Base-by-base conservation (phyloP, 2,329 filamentous ascomycete species). In the Aspergillus latus region DNA sequence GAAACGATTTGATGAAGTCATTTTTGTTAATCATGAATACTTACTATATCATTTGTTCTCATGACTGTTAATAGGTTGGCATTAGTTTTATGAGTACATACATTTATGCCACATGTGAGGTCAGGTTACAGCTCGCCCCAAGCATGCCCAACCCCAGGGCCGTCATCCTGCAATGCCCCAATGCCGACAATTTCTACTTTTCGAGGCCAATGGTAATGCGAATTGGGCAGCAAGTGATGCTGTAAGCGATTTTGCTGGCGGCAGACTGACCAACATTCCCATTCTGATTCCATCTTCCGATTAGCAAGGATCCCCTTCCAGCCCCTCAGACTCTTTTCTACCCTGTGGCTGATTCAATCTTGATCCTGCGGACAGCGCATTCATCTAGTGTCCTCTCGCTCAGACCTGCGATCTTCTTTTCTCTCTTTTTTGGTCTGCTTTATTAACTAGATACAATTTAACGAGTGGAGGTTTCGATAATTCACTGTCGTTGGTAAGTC, bases 141-240 rank as follows among this genome's bases (percentile, higher is more conserved):
- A 30, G 7, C n/a, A 32, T 32, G 44, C 21, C 29, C 45, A 47
- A 47, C 29, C n/a, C 26, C 11, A 36, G 15, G 9, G 8, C 10
- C 4, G 2, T 11, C 3, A 21, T 21, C 21, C 21, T 21, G 21
- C 21, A 54, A 32, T 45, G 5, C 44, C 10, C 28, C 16, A 13
- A 15, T 16, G 21, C 3, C 21, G 45, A 16, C 45, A 49, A 52
- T 51, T 46, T 52, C 53, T 50, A 21, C 21, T 21, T 3, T 21
- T 21, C 21, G 21, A 56, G 53, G 47, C 59, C 50, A 49, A 32
- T 37, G 21, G 42, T 34, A 21, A 57, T 43, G 57, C 39, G 53
- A 52, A 59, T 61, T 61, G 59, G 59, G 59, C 59, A 61, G 59
- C 59, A 59, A 61, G 43, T 45, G 26, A n/a, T 8, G 39, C 16